Evolutionary conservation across 192 early-diverging fungal species (phyloP).

Genomic region (Hyaloraphidium curvatum): DNA sequence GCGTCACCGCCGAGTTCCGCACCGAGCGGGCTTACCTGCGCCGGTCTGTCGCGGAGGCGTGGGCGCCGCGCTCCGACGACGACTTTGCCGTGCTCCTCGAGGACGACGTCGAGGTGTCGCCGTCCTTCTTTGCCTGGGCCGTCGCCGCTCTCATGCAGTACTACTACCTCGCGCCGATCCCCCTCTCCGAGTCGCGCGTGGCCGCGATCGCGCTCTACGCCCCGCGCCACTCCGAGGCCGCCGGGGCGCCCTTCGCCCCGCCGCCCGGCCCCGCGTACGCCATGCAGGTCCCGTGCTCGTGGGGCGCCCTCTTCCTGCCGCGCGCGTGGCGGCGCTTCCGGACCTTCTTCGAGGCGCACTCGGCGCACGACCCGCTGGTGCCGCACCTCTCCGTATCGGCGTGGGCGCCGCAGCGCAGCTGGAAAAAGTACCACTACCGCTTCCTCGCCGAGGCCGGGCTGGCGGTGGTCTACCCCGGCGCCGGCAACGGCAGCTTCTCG

Average conservation of each 20-base stretch:
- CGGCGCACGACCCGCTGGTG: too few relatives aligned
- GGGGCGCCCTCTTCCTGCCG: slow-evolving; percentile 41
- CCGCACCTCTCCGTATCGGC: too few relatives aligned
- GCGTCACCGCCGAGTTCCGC: slow-evolving; percentile 27
- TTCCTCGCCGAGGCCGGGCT: too few relatives aligned
- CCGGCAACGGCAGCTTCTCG: slow-evolving; percentile 31
- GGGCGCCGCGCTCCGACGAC: slow-evolving; percentile 29
- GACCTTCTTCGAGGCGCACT: too few relatives aligned
- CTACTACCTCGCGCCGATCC: slow-evolving; percentile 20
- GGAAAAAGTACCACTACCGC: too few relatives aligned
- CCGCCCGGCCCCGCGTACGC: slow-evolving; percentile 27
- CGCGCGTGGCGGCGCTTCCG: slow-evolving; percentile 41
- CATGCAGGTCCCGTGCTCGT: slow-evolving; percentile 37
- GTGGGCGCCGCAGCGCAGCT: too few relatives aligned
- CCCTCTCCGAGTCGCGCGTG: slow-evolving; percentile 18
- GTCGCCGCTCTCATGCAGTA: slow-evolving; percentile 36
- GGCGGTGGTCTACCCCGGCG: slow-evolving; percentile 43
- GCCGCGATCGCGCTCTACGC: slow-evolving; percentile 33
- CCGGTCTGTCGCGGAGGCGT: slow-evolving; percentile 35
- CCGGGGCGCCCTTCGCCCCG: slow-evolving; percentile 18
- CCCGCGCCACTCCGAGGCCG: slow-evolving; percentile 29
- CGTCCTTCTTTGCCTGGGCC: slow-evolving; percentile 33
- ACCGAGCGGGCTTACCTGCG: slow-evolving; percentile 31
- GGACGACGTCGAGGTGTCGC: slow-evolving; percentile 40
- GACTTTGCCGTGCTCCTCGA: slow-evolving; percentile 38